Conservation (phyloP, 768 basidiomycete species). For the Mycena galericulata region DNA sequence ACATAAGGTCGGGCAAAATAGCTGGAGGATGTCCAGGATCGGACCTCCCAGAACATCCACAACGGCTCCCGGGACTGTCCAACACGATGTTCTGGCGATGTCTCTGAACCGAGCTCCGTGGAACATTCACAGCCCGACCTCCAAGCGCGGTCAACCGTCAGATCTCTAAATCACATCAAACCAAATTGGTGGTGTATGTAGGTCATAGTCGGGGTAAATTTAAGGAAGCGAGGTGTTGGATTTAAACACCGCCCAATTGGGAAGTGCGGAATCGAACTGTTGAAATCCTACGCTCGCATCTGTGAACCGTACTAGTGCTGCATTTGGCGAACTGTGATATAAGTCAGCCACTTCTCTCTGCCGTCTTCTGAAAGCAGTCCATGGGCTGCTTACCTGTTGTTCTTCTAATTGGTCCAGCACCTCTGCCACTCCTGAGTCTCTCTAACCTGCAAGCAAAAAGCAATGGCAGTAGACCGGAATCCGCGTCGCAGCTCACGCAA, state of each 20-base stretch:
- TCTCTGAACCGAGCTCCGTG: too few relatives aligned
- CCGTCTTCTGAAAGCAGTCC: neutral
- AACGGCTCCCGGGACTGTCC: too few relatives aligned
- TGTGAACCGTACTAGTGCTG: neutral
- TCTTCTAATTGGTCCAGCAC: neutral
- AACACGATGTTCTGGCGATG: too few relatives aligned
- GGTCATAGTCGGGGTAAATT: conserved; percentile 14
- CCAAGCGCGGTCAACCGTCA: too few relatives aligned
- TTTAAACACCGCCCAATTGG: conserved; percentile 5
- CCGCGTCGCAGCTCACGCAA: neutral
- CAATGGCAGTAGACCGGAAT: neutral
- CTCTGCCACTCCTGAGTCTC: neutral
- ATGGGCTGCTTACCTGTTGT: neutral
- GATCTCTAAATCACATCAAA: too few relatives aligned
- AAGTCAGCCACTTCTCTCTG: neutral
- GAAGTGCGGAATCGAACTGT: neutral
- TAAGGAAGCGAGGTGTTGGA: conserved; percentile 12
- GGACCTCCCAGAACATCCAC: too few relatives aligned
- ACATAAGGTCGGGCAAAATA: too few relatives aligned
- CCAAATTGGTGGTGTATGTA: too few relatives aligned
- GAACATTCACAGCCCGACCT: too few relatives aligned
- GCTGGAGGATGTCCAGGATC: too few relatives aligned
- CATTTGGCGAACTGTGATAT: neutral
- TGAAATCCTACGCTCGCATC: neutral
- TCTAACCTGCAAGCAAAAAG: neutral